Conservation (phyloP, 495 filamentous ascomycete species). For the Trichoderma parareesei region DNA sequence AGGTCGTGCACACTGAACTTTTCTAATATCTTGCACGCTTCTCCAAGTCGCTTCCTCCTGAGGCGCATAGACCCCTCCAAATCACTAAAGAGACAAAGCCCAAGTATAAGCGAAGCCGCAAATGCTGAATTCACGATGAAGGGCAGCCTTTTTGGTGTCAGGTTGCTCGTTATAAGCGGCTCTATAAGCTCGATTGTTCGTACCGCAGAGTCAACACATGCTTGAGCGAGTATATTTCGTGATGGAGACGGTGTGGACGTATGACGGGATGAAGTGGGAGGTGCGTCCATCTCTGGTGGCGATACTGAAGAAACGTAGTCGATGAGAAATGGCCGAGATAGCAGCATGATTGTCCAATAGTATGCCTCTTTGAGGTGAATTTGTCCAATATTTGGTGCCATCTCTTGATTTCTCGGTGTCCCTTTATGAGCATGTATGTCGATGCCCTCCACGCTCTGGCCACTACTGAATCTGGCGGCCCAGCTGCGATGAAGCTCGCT, state of each 20-base stretch:
- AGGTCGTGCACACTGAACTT: neutral
- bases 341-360: conserved; percentile 19
- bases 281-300: neutral
- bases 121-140: conserved; percentile 12
- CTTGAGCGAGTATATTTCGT: conserved; percentile 12
- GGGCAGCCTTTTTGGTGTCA: conserved; percentile 5
- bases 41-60: neutral
- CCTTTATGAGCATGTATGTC: neutral
- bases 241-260: neutral
- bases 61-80: neutral
- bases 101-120: conserved; percentile 6
- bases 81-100: conserved; percentile 5
- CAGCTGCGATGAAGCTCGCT: conserved; percentile 11
- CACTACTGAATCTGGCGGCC: neutral
- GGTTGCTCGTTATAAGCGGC: neutral
- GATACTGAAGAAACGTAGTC: conserved; percentile 4
- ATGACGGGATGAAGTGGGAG: neutral
- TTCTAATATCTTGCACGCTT: neutral
- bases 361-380: conserved; percentile 16
- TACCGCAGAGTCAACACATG: conserved; percentile 16
- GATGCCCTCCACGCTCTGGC: neutral
- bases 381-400: conserved; percentile 13
- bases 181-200: conserved; percentile 14
- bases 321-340: conserved; percentile 18
- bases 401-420: neutral